Evolutionary conservation across 1,139 yeast species (phyloP).

Genomic region (Hyphopichia fennica): DNA sequence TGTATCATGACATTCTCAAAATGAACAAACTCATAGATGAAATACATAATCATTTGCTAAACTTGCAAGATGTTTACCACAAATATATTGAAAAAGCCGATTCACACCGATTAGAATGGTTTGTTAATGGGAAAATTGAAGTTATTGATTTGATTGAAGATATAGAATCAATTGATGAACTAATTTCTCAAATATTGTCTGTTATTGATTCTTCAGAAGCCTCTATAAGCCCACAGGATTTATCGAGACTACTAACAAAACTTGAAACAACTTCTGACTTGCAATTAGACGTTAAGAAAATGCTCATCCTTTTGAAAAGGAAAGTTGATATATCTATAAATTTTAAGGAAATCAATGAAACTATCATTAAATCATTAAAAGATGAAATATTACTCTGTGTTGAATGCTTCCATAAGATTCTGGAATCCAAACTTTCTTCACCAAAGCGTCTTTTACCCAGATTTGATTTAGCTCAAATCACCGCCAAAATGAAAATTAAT

Average conservation of each 20-base stretch:
- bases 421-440: slow-evolving; percentile 39
- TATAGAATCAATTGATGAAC: slow-evolving; percentile 47
- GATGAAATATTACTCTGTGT: slow-evolving; percentile 49
- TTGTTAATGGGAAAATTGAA: slow-evolving; percentile 46
- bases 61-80: slow-evolving; percentile 16
- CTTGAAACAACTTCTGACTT: slow-evolving; percentile 41
- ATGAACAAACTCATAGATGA: slow-evolving; percentile 32
- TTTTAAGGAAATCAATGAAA: slow-evolving; percentile 55
- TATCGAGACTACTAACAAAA: slow-evolving; percentile 16
- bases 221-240: slow-evolving; percentile 21
- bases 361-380: slow-evolving; percentile 52
- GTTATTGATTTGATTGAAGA: slow-evolving; percentile 38
- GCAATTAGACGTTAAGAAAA: slow-evolving; percentile 40
- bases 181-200: slow-evolving; percentile 39
- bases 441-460: slow-evolving; percentile 42
- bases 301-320: slow-evolving; percentile 36
- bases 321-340: slow-evolving; percentile 56
- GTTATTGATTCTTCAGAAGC: slow-evolving; percentile 30
- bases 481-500: slow-evolving; percentile 36
- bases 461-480: slow-evolving; percentile 41
- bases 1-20: slow-evolving; percentile 32
- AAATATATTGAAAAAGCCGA: slow-evolving; percentile 7
- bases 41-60: slow-evolving; percentile 27
- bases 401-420: slow-evolving; percentile 28
- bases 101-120: slow-evolving; percentile 38